Percentiles rank a stretch among this genome's conserved stretches.
These are phyloP conservation scores for barley (Hordeum vulgare) DNA, from an alignment of 176 grass and related monocot species.

Conservation along the genomic window DNA sequence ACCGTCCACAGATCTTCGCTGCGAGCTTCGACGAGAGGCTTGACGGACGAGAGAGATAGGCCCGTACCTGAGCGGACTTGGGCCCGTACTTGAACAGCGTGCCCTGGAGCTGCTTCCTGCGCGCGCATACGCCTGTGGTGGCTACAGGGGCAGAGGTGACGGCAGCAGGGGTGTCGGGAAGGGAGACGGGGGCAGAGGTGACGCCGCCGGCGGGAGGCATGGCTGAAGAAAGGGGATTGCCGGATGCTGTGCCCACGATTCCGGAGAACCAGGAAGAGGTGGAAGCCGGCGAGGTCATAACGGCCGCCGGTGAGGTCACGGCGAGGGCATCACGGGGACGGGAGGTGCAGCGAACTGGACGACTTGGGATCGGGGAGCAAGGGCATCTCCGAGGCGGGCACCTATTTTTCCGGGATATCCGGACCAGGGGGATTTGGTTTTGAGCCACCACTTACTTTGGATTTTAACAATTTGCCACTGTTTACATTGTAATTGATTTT, in stretches of 20 bases:
- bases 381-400: too few species aligned
- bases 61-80: constrained; percentile 70
- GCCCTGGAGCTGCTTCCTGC: constrained; percentile 61
- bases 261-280: constrained; percentile 78
- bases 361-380: too few species aligned
- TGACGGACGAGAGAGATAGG: background rate
- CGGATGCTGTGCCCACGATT: constrained; percentile 41
- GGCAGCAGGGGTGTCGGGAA: constrained; percentile 15
- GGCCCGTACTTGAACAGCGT: constrained; percentile 90
- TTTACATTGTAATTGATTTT: background rate
- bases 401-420: too few species aligned
- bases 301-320: constrained; percentile 23
- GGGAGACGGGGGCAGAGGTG: constrained; percentile 26
- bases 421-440: too few species aligned
- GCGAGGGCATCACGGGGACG: constrained; percentile 14
- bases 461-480: too few species aligned
- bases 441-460: too few species aligned
- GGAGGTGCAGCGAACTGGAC: too few species aligned
- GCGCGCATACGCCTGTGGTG: background rate
- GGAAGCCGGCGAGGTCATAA: constrained; percentile 37
- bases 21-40: background rate
- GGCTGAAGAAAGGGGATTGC: constrained; percentile 33
- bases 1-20: background rate
- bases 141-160: background rate
- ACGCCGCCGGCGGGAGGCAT: constrained; percentile 34